Evolutionary conservation across 768 basidiomycete species (phyloP), one percentile per base, ranked within the genome.

Genomic region (Trichaptum fuscoviolaceum): DNA sequence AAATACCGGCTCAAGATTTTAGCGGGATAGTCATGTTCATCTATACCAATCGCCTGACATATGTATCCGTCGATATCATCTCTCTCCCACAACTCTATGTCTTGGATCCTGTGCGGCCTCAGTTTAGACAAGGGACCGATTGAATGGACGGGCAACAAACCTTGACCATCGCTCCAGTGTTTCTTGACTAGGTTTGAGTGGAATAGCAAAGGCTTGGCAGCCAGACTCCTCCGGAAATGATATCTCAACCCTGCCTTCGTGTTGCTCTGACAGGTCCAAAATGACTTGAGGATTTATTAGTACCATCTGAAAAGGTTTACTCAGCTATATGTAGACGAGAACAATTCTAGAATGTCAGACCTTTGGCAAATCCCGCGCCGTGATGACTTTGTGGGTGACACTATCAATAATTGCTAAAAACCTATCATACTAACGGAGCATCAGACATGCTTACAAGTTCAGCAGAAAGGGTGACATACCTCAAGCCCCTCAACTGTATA

Each of bases 331-430:
- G 24, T 9, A 61, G 24, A 2, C 23, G 23, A 34, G 23, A 61
- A 18, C 24, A 20, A 17, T 12, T 9, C 57, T 15, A 2, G 23
- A 34, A 34, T 60, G 69, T 25, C 77, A 18, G 71, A 86, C 91
- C 81, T 87, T 87, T 26, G 84, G 69, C 35, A 84, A 75, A 65
- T 87, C 84, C 63, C 91, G 83, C 6, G 91, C 91, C 1, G 91
- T 93, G 58, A 93, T 77, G 25, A 90, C 81, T 4, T 72, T 71
- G 58, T 84, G 77, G 6, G 79, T 84, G 9, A 78, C 76, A 2
- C 81, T 82, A 69, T 88, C 87, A 62, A 91, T 80, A 71, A 92
- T 82, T 68, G 85, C 87, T 85, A 90, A 91, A 74, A 77, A 80
- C 68, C 91, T 82, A 71, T 93, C 91, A 72, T 88, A 80, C 90